Base-by-base conservation (phyloP, 116 monocot species). In the Thalassia testudinum region DNA sequence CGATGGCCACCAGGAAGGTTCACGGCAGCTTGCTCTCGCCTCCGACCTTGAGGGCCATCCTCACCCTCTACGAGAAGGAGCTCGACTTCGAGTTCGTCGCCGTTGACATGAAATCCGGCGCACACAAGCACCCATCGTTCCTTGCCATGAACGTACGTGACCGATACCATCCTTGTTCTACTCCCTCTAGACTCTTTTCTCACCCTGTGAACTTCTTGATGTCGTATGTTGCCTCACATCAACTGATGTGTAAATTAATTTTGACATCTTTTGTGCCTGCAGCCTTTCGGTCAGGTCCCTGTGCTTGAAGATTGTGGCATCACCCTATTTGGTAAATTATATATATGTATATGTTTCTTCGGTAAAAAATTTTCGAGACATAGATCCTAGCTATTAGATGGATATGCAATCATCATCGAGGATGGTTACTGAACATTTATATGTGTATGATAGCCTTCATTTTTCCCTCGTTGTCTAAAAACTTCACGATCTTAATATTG, bases 271-370 rank as follows among this genome's bases (percentile, higher is more conserved):
- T 53, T 16, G n/a, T 22, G 10, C 47, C 37, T 45, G 17, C 65
- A 81, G 81, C 81, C 81, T 0, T 81, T 81, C 29, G 81, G 76
- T 24, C 72, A 72, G 42, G 28, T 81, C 20, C 81, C 81, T 6
- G 76, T 70, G 0, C 42, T 76, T 7, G 69, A 81, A 40, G 81
- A 81, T 15, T 76, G 72, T 5, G 66, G 70, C 26, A 37, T 81
- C 57, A 49, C 30, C 1, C 42, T 81, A n/a, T 76, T 76, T 22
- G 76, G 80, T 80, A 29, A n/a, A n/a, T n/a, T n/a, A n/a, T n/a
- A n/a, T n/a, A n/a, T n/a, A n/a, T n/a, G n/a, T n/a, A n/a, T n/a
- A 64, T n/a, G n/a, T n/a, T n/a, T n/a, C n/a, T n/a, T n/a, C n/a
- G n/a, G n/a, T n/a, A n/a, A n/a, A n/a, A n/a, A n/a, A n/a, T n/a